Evolutionary conservation across 148 eudicot genomes (phyloP).

Genomic region (Arbutus unedo): DNA sequence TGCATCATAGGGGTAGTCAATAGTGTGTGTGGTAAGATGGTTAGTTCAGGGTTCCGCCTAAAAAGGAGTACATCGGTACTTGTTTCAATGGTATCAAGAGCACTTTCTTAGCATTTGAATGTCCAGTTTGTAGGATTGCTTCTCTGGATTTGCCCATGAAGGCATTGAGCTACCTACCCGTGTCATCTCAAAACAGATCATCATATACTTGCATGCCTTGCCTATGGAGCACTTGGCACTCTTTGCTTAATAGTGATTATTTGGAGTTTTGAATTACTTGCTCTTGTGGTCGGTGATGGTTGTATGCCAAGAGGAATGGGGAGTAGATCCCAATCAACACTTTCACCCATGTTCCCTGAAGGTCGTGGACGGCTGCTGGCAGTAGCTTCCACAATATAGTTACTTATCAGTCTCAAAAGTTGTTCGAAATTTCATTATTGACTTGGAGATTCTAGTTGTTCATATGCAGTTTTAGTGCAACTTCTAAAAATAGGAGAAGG

Average conservation of each 20-base stretch:
- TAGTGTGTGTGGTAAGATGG: neutral
- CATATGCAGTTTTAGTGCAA: neutral
- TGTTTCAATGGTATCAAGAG: neutral
- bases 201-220: neutral
- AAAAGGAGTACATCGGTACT: neutral
- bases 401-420: neutral
- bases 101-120: neutral
- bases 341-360: neutral
- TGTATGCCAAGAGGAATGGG: neutral
- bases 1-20: neutral
- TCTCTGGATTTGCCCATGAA: neutral
- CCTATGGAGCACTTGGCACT: neutral
- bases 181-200: neutral
- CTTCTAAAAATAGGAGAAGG: neutral
- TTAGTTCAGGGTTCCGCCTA: neutral
- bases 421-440: slow-evolving; percentile 1
- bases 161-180: neutral
- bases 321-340: neutral
- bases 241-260: neutral
- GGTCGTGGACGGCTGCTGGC: neutral
- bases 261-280: neutral
- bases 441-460: neutral
- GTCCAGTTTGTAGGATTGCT: neutral
- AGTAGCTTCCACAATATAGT: neutral
- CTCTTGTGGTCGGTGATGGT: neutral